Evolutionary conservation across 306 rosid species (phyloP), one percentile per base, ranked within the genome.

Genomic region (Neltuma alba): DNA sequence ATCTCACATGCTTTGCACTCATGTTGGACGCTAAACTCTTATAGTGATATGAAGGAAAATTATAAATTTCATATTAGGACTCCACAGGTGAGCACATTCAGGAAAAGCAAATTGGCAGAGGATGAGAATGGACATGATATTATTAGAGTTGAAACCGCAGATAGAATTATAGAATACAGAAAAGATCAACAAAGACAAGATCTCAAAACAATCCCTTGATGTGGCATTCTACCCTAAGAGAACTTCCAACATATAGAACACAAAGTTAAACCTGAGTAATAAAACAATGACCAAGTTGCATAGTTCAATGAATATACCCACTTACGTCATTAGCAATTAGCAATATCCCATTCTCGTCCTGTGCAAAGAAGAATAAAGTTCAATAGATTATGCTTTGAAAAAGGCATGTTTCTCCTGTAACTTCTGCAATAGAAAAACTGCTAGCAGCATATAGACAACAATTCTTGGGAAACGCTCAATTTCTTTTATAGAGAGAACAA

Each of bases 261-360:
- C 41, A 5, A 67, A 68, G 41, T 40, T 11, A 54, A 68, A 23
- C 40, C 55, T 72, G 66, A 68, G 58, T 50, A 70, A 63, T 52
- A 60, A 60, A 54, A 79, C 18, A 20, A 34, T 27, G 55, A 34
- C n/a, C 63, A n/a, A 64, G 37, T 28, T 81, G 9, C 72, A 42
- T 47, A 36, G 71, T 14, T 68, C 73, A 68, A 40, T 23, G 36
- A 40, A 78, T 44, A 52, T 30, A 67, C 47, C 69, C 30, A 74
- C 98, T 91, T 92, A 94, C 97, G 85, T 94, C 98, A 62, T 92
- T 95, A 30, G 94, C 97, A 74, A 94, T 91, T 87, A 86, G 97
- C 81, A 94, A 80, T 37, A 75, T 57, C 70, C 98, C 93, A n/a
- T 81, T 85, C 38, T 88, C 57, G 76, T 89, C 91, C 98, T 92